Evolutionary conservation across 2,329 filamentous ascomycete species (phyloP), one percentile per base, ranked within the genome.

Genomic region (Golovinomyces cichoracearum): DNA sequence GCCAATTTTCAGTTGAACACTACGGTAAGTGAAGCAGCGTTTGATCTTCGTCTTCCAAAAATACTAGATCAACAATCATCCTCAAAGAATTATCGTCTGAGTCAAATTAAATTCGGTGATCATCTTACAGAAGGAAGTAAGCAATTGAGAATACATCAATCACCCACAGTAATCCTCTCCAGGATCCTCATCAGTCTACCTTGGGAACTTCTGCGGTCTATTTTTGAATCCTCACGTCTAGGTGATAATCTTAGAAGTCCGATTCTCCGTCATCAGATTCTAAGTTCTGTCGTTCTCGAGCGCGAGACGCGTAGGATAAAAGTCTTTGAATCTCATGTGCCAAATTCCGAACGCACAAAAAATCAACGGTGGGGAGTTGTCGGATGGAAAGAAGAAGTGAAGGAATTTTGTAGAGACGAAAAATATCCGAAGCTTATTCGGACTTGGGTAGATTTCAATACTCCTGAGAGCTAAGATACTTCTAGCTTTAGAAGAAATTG

Each of bases 51-150:
- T 23, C 62, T 73, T 3, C 68, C 68, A 1, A 54, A 53, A 21
- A 45, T 64, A 17, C 50, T 51, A 25, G 53, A 54, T 15, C 48
- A 48, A n/a, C 52, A 53, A 4, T 50, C 53, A 31, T 31, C 57
- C n/a, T 58, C 64, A 19, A 56, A 60, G 47, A 66, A 73, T 47
- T 68, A 69, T 35, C 71, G 75, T 23, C 64, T 80, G 10, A 72
- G 70, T 52, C 70, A 68, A 52, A 82, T 84, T 48, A 73, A 76
- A 51, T 84, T 84, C 56, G 80, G 80, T n/a, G 78, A 83, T 53
- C 57, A 60, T 47, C 50, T 55, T n/a, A 64, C 64, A 23, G 62
- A 68, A 13, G 19, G 19, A 29, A 63, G 67, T 10, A 56, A 58
- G 26, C 55, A 56, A 46, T 64, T 52, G 50, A 47, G 53, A 9